These are phyloP conservation scores for Zasmidium cellare DNA, from an alignment of 2,329 filamentous ascomycete genomes.

Conservation along the genomic window DNA sequence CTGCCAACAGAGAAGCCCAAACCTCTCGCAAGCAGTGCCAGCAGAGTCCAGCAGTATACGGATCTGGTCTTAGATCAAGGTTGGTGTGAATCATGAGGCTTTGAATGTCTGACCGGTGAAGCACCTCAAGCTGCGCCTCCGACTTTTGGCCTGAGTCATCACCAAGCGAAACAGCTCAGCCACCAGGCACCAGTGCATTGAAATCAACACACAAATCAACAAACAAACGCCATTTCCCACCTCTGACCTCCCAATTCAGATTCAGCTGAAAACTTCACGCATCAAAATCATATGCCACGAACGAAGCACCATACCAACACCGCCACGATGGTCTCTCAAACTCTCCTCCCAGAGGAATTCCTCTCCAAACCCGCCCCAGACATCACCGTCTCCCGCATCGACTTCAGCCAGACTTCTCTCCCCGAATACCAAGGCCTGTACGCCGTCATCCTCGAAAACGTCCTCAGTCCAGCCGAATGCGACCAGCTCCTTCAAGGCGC, in stretches of 20 bases:
- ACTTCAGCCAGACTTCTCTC: slow-evolving; percentile 55
- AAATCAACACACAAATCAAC: not conserved
- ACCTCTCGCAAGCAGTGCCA: no score
- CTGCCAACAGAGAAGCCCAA: no score
- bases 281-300: no score
- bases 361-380: slow-evolving; percentile 48
- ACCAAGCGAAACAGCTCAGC: not conserved
- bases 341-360: slow-evolving; percentile 46
- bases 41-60: no score
- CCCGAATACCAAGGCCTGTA: slow-evolving; percentile 56
- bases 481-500: slow-evolving; percentile 53
- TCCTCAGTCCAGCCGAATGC: slow-evolving; percentile 66
- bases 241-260: no score
- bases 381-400: slow-evolving; percentile 51
- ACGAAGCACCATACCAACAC: not conserved
- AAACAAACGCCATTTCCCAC: not conserved
- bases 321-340: not conserved
- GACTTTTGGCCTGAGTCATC: not conserved
- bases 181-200: not conserved
- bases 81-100: no score
- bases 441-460: slow-evolving; percentile 64
- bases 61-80: no score
- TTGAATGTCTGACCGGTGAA: not conserved
- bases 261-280: no score
- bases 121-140: not conserved